These are phyloP conservation scores for Dendrobium nobile DNA, from an alignment of 106 monocot genomes.

Conservation along the genomic window DNA sequence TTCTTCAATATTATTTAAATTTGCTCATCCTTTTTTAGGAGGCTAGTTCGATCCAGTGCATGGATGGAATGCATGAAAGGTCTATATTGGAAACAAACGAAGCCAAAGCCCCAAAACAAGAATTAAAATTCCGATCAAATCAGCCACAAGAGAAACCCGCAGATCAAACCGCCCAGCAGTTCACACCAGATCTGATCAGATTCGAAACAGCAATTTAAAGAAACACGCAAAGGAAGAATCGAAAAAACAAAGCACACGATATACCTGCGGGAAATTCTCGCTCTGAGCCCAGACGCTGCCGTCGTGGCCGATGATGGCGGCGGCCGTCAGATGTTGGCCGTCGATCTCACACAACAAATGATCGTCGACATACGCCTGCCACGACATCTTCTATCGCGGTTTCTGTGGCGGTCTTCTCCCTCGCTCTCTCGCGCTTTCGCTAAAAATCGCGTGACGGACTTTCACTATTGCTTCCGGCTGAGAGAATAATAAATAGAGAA, in stretches of 20 bases:
- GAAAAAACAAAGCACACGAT: background rate
- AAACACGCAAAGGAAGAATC: background rate
- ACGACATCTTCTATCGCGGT: constrained; percentile 9
- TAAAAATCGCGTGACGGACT: background rate
- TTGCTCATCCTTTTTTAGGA: no score
- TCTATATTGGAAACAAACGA: background rate
- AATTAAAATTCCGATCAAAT: background rate
- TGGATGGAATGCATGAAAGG: background rate
- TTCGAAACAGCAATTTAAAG: background rate
- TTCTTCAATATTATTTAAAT: no score
- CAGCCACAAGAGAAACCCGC: background rate
- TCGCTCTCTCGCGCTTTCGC: background rate
- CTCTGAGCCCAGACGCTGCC: constrained; percentile 18
- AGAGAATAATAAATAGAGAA: background rate
- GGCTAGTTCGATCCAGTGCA: background rate
- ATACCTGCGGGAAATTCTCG: constrained; percentile 15
- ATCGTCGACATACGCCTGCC: constrained; percentile 16
- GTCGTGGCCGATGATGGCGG: constrained; percentile 16
- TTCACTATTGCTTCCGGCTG: background rate
- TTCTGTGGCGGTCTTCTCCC: background rate
- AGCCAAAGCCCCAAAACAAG: background rate
- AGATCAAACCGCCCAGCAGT: background rate
- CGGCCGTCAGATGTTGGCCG: constrained; percentile 10
- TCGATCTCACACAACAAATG: constrained; percentile 18
- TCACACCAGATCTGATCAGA: constrained; percentile 3